Conservation (phyloP, 257 asterid genomes). For the Pogostemon cablin region DNA sequence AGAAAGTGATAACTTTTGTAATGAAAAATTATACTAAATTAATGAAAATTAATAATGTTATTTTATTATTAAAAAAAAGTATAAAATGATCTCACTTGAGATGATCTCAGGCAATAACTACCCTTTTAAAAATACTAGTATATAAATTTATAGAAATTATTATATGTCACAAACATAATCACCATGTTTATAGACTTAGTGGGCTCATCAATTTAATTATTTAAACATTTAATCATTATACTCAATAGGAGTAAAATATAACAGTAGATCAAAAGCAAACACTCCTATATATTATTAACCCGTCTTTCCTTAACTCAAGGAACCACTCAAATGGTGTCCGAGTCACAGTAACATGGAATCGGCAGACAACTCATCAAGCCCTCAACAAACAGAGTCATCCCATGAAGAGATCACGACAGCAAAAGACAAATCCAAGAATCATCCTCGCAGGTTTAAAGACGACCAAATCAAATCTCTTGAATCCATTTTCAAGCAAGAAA, state of each 20-base stretch:
- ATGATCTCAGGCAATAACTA: too few species aligned
- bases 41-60: too few species aligned
- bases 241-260: not conserved
- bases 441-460: constrained; percentile 45
- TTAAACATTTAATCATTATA: not conserved
- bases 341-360: constrained; percentile 44
- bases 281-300: not conserved
- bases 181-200: not conserved
- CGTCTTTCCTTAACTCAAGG: too few species aligned
- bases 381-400: constrained; percentile 26
- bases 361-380: constrained; percentile 38
- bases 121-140: too few species aligned
- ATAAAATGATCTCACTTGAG: too few species aligned
- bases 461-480: constrained; percentile 53
- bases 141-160: too few species aligned
- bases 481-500: constrained; percentile 43
- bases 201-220: not conserved
- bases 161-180: too few species aligned
- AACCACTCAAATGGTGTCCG: not conserved
- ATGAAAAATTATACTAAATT: too few species aligned
- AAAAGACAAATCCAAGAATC: constrained; percentile 34
- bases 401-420: constrained; percentile 19
- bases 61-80: too few species aligned
- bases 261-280: not conserved
- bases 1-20: too few species aligned